A percentile compares a stretch with the other conserved stretches of the same genome.
Conservation (phyloP, 192 early-diverging fungal genomes). For the Linnemannia exigua region DNA sequence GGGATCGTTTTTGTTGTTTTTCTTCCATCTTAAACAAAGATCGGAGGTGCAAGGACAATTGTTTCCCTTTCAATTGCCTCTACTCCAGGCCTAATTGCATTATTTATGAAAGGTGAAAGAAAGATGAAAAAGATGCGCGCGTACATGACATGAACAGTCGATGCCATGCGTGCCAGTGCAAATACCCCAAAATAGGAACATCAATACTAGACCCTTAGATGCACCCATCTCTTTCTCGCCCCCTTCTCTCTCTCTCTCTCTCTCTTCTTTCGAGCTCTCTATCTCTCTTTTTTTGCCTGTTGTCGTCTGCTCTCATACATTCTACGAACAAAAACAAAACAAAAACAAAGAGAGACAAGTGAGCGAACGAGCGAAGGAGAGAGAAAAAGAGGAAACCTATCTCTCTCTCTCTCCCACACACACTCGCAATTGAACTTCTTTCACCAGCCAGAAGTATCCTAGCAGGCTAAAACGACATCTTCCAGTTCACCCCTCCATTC, state of each 20-base stretch:
- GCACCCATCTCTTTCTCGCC: neutral
- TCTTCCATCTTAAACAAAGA: too few relatives aligned
- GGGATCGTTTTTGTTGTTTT: too few relatives aligned
- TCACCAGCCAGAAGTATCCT: too few relatives aligned
- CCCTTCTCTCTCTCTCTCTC: neutral
- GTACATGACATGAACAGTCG: neutral
- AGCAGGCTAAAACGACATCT: conserved; percentile 2
- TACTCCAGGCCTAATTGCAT: neutral
- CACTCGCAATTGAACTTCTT: neutral
- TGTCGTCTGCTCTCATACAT: conserved; percentile 5
- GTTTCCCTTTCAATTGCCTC: too few relatives aligned
- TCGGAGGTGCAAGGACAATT: too few relatives aligned
- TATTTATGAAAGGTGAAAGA: neutral
- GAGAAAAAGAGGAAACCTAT: too few relatives aligned
- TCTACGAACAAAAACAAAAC: neutral
- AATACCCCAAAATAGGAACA: neutral
- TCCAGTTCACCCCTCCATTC: neutral
- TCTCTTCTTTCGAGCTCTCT: neutral
- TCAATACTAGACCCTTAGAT: neutral
- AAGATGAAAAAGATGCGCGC: neutral
- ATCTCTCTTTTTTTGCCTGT: neutral
- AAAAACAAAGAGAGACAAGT: neutral
- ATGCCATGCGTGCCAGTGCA: neutral
- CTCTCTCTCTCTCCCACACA: neutral
- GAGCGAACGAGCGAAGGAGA: too few relatives aligned